Conservation (phyloP, 2,329 filamentous ascomycete species). For the Cladophialophora bantiana region DNA sequence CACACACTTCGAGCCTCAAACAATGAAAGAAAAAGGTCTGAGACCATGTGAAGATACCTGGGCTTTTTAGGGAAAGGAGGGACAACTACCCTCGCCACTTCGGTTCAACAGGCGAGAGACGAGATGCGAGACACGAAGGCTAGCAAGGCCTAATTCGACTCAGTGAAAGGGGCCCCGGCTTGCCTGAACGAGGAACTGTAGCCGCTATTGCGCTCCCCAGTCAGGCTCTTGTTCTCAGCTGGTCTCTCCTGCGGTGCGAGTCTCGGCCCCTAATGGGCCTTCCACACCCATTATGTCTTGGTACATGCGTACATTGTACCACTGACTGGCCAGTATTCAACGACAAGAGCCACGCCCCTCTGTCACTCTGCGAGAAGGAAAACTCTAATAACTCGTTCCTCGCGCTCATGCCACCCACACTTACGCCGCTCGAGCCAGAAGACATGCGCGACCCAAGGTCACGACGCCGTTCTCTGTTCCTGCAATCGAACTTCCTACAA, state of each 20-base stretch:
- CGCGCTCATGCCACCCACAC: neutral
- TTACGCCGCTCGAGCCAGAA: neutral
- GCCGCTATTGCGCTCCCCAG: neutral
- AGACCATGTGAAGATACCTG: neutral
- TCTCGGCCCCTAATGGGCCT: neutral
- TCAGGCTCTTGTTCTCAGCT: neutral
- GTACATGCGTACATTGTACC: neutral
- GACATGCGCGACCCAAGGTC: neutral
- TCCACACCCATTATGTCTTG: neutral
- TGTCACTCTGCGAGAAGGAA: neutral
- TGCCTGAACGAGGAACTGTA: neutral
- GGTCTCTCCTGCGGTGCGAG: neutral
- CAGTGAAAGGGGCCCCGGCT: neutral
- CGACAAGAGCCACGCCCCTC: neutral
- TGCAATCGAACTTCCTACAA: neutral
- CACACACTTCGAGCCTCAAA: neutral
- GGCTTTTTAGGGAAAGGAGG: neutral
- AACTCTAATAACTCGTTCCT: neutral
- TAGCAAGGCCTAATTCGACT: neutral
- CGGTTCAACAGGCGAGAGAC: neutral
- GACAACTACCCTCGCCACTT: neutral
- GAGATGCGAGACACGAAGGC: neutral
- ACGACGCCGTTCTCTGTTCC: neutral
- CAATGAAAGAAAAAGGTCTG: neutral
- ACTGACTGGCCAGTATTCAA: neutral